Evolutionary conservation across 176 grass and related monocot genomes (phyloP), one percentile per base, ranked within the genome.

Genomic region (Zea mays): DNA sequence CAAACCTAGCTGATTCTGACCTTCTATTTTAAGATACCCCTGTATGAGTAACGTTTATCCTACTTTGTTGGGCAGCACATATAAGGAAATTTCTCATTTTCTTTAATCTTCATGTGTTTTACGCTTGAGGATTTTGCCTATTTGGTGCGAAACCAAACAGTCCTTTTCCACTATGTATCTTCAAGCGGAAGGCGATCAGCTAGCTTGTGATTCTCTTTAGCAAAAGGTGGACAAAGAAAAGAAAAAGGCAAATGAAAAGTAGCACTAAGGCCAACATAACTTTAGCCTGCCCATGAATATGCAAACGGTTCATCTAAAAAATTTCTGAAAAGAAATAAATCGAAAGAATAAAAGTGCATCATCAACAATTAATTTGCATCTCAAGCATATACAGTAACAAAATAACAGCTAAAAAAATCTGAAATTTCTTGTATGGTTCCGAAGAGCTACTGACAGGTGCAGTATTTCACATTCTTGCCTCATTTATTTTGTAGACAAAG

Each of bases 401-500:
- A 27, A 40, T 56, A 4, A 58, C 34, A 20, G 41, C 41, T 79
- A 79, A 72, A 67, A 73, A 69, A 48, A 16, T 43, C 14, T 67
- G 15, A 46, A 19, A 59, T 44, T 48, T 57, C 61, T 50, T 87
- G 49, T 58, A 49, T 66, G 17, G 40, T 79, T 78, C 38, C 60
- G 16, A 50, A 17, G 62, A 69, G 52, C 69, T 67, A 62, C 62
- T 8, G 75, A 83, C 80, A 74, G 50, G 60, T 55, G 73, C 48
- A 71, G 16, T 68, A 17, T 66, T 83, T 14, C 62, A n/a, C 47
- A 47, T 82, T 68, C 57, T 51, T 69, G 16, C 82, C 60, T 54
- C 61, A 79, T 79, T 83, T 68, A 83, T 83, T 76, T 87, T 33
- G 54, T 67, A 83, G 39, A 59, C 72, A 73, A 78, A 58, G n/a